Evolutionary conservation across 805 yeast genomes (phyloP), one percentile per base, ranked within the genome.

Genomic region (Candida maesae): DNA sequence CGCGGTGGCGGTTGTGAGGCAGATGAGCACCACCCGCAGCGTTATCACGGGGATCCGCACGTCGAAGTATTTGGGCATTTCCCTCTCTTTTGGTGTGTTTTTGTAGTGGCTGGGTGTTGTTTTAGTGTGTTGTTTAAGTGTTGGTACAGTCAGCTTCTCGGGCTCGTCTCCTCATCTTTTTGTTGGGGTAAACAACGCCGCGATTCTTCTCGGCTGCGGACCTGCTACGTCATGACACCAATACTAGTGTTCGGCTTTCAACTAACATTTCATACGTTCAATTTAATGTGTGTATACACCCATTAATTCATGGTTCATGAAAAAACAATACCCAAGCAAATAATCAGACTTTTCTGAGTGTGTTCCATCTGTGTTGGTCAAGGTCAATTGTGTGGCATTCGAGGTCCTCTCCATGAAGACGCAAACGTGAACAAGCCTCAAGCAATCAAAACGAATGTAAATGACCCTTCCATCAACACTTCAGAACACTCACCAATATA

Each of bases 31-130:
- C 3, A 50, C 42, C 4, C 60, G 23, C n/a, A 54, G 27, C 2
- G 60, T 54, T n/a, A 54, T 41, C 14, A 55, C 41, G 1, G 60
- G 59, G 14, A 55, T 41, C 10, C 52, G 41, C 0, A 54, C 39
- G 25, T 47, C 50, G 23, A 53, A 35, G 23, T 54, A 50, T 15
- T 35, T 36, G 10, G 42, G 27, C 46, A 42, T 42, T 28, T n/a
- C n/a, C n/a, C n/a, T n/a, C n/a, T n/a, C n/a, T 4, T 17, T 6
- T 23, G 24, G 9, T 16, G 24, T 30, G 11, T 17, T 30, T 14
- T 8, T 9, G 21, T 13, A 14, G 10, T 17, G 17, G 24, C 9
- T 31, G 34, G 6, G 7, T 5, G 5, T 31, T 8, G 24, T 21
- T 8, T 7, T 7, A 21, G 24, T 21, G 24, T 10, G 24, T 21